Evolutionary conservation across 805 yeast genomes (phyloP), one percentile per base, ranked within the genome.

Genomic region (Saturnispora besseyi): DNA sequence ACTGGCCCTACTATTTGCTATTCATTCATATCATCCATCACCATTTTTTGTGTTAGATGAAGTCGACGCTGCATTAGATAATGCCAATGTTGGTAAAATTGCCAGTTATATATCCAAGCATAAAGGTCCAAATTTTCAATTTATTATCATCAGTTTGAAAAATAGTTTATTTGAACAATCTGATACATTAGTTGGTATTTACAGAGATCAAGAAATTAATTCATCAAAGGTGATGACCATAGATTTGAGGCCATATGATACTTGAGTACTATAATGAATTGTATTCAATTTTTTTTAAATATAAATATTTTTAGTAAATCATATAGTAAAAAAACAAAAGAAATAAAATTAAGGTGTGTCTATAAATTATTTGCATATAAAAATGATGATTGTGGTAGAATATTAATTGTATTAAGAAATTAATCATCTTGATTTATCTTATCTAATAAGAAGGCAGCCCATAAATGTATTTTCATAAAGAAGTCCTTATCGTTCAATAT

Each of bases 11-110:
- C 66, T 93, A 44, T 93, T 93, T 69, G 90, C 98, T 0, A 80
- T 90, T 40, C 97, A 93, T 63, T 82, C 95, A 0, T 85, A 71
- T 66, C 91, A 83, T 46, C 97, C 97, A 2, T 84, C 96, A 1
- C 99, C 99, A 31, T 93, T 93, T 63, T 91, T 93, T 62, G 96
- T 93, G 0, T 70, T 93, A 41, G 99, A 93, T 64, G 99, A 93
- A 67, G 89, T 93, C n/a, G 99, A 93, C 68, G 98, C 99, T 0
- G 98, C 98, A 0, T 75, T 93, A 52, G 99, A 93, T 66, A 82
- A 86, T 52, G 80, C 87, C 24, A 93, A 93, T 60, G 96, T 93
- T 24, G 79, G 78, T 48, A 79, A 80, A 59, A 82, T 93, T 51
- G 96, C 96, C n/a, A 81, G 79, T 52, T 93, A 90, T 62, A 87